Evolutionary conservation across 2,329 filamentous ascomycete genomes (phyloP).

Genomic region (Botrytis aclada): DNA sequence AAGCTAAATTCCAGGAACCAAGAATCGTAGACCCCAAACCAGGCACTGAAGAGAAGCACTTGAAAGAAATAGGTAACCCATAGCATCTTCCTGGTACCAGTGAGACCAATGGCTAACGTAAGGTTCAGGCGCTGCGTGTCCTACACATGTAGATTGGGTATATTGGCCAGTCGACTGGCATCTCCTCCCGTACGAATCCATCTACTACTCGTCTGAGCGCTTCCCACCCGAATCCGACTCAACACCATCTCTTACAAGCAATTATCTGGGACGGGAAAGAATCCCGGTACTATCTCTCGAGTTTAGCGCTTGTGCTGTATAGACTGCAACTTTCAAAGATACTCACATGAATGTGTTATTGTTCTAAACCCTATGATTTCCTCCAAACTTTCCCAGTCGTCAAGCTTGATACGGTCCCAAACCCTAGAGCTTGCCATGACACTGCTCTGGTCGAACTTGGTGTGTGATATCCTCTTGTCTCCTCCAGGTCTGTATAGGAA

Average conservation of each 20-base stretch:
- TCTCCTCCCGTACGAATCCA: no score
- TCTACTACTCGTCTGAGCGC: no score
- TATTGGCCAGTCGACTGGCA: background rate
- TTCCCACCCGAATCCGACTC: no score
- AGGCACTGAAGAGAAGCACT: no score
- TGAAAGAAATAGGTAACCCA: no score
- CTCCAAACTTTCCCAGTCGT: background rate
- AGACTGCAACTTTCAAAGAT: background rate
- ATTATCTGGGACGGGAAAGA: background rate
- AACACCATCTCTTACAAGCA: no score
- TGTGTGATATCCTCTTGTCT: background rate
- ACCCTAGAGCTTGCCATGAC: background rate
- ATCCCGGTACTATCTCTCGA: no score
- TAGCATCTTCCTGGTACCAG: no score
- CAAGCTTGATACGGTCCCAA: accelerated
- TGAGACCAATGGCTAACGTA: background rate
- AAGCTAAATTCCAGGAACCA: no score
- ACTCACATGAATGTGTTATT: background rate
- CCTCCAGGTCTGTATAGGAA: background rate
- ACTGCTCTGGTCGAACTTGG: accelerated
- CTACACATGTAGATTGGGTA: background rate
- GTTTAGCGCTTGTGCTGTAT: background rate
- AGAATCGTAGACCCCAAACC: no score
- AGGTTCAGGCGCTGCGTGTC: background rate
- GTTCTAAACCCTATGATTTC: background rate